These are phyloP conservation scores for Fusarium duplospermum DNA, from an alignment of 2,329 filamentous ascomycete species.

Conservation along the genomic window DNA sequence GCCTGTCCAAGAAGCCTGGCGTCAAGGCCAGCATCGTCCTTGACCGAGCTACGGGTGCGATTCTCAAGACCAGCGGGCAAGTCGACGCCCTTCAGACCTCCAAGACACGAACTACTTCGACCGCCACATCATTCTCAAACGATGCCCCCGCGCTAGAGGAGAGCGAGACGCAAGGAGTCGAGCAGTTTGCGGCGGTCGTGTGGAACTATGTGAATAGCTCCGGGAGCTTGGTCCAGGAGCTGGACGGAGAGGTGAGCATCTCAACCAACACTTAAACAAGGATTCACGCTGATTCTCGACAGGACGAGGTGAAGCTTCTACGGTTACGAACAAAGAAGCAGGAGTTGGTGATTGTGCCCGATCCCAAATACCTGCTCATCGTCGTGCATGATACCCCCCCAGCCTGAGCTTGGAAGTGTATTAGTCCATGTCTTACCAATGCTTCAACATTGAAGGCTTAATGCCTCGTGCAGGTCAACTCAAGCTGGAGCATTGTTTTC, in stretches of 20 bases:
- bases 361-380: conserved; percentile 81
- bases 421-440: conserved; percentile 28
- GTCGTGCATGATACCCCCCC: conserved; percentile 85
- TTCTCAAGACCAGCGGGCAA: conserved; percentile 80
- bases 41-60: conserved; percentile 76
- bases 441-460: conserved; percentile 16
- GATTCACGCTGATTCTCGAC: conserved; percentile 36
- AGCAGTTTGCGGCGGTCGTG: conserved; percentile 80
- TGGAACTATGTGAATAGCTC: conserved; percentile 80
- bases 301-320: conserved; percentile 82
- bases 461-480: conserved; percentile 20
- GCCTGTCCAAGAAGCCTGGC: conserved; percentile 80
- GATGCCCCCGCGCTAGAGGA: conserved; percentile 57
- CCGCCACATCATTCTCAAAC: conserved; percentile 58
- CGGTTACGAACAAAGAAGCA: conserved; percentile 85
- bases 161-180: conserved; percentile 68
- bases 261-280: conserved; percentile 4
- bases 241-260: conserved; percentile 73
- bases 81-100: conserved; percentile 65
- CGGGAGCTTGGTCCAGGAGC: conserved; percentile 75
- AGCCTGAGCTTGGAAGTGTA: conserved; percentile 57
- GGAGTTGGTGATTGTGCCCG: conserved; percentile 85
- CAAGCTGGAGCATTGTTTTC: conserved; percentile 8
- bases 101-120: conserved; percentile 51
- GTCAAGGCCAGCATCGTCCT: conserved; percentile 83